phyloP scores from a whole-genome alignment of 164 flowering plant genomes.

The Sextonia rubra region DNA sequence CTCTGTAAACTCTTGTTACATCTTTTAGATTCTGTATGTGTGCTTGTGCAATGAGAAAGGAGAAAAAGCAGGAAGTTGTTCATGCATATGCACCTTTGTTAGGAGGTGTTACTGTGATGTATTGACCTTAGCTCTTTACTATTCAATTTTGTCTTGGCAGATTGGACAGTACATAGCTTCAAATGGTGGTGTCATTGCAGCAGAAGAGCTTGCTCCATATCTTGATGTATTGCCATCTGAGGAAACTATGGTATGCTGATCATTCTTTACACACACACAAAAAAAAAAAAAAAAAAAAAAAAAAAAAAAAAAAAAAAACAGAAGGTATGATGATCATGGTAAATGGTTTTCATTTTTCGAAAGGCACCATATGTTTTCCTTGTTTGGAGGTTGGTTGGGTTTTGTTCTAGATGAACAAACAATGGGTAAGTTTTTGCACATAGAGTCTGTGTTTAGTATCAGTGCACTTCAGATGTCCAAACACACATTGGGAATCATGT shows the following conservation, averaged over 20 bases:
- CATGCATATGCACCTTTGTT: not conserved
- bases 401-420: no score
- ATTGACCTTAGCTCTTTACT: not conserved
- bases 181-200: conserved; percentile 90
- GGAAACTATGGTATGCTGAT: conserved; percentile 34
- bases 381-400: no score
- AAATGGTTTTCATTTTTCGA: no score
- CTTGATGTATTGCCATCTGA: conserved; percentile 60
- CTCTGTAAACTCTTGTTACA: no score
- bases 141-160: conserved; percentile 36
- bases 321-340: not conserved
- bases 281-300: no score
- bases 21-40: not conserved
- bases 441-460: no score
- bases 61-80: no score
- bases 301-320: no score
- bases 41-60: not conserved
- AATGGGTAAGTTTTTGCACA: no score
- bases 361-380: no score
- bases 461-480: no score
- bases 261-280: conserved; percentile 5
- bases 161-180: conserved; percentile 86
- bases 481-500: no score
- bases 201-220: conserved; percentile 98
- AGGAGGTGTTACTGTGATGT: not conserved